Percentiles rank a stretch among this genome's conserved stretches.
phyloP scores from a whole-genome alignment of 768 basidiomycete species.

The Mycena belliarum region DNA sequence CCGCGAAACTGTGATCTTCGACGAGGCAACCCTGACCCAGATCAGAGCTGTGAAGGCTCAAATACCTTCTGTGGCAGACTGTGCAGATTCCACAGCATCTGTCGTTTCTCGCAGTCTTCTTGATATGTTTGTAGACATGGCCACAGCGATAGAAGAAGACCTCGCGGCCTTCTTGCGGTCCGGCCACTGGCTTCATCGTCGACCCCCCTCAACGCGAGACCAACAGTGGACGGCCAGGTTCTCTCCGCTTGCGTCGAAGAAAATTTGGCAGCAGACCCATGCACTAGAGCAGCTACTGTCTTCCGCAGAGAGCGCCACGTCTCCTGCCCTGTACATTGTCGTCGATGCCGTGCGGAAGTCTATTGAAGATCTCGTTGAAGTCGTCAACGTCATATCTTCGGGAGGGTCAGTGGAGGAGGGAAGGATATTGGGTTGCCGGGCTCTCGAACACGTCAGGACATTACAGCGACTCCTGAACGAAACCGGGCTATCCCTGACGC shows the following conservation, averaged over 20 bases:
- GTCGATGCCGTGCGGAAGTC: constrained; percentile 21
- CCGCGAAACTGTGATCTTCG: constrained; percentile 31
- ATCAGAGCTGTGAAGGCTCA: constrained; percentile 25
- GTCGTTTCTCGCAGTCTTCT: constrained; percentile 35
- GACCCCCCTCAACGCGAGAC: not conserved
- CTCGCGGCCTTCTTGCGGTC: constrained; percentile 20
- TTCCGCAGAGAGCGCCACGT: constrained; percentile 9
- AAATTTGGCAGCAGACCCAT: constrained; percentile 13
- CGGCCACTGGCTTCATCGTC: constrained; percentile 3
- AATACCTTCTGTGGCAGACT: constrained; percentile 28
- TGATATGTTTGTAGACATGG: constrained; percentile 34
- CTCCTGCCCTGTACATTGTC: constrained; percentile 21
- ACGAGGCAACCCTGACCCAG: constrained; percentile 34
- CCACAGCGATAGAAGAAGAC: constrained; percentile 25
- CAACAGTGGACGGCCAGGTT: not conserved
- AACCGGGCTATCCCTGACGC: constrained; percentile 31
- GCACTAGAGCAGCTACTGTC: constrained; percentile 16
- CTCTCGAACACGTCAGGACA: constrained; percentile 23
- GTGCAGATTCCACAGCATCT: constrained; percentile 31
- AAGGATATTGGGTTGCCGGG: constrained; percentile 18
- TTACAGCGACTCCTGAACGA: constrained; percentile 33
- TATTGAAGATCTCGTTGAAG: constrained; percentile 14
- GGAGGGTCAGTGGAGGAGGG: constrained; percentile 10
- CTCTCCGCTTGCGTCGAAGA: constrained; percentile 2
- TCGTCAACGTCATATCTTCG: constrained; percentile 12